These are phyloP conservation scores for Lizonia empirigonia DNA, from an alignment of 2,329 filamentous ascomycete species.

Conservation along the genomic window DNA sequence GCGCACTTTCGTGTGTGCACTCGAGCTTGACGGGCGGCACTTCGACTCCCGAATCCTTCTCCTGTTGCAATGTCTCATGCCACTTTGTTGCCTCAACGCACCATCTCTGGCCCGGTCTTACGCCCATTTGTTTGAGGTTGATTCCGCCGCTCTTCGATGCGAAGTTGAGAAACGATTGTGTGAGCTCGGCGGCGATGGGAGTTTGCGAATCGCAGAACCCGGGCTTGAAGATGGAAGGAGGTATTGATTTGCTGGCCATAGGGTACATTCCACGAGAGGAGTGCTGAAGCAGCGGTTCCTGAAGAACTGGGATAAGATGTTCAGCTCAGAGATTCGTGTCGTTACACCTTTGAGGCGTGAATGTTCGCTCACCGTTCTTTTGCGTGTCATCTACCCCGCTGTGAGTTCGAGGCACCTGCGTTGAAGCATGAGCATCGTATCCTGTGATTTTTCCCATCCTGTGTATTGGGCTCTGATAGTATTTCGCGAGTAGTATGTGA, in stretches of 20 bases:
- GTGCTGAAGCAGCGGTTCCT: conserved; percentile 18
- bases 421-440: conserved; percentile 11
- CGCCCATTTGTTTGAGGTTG: conserved; percentile 19
- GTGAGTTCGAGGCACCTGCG: conserved; percentile 11
- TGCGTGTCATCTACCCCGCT: conserved; percentile 11
- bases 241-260: conserved; percentile 21
- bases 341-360: background rate
- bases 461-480: background rate
- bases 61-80: conserved; percentile 15
- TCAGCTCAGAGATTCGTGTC: background rate
- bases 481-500: too few species aligned
- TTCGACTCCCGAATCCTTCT: conserved; percentile 9
- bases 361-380: conserved; percentile 9
- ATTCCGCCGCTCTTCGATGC: conserved; percentile 16
- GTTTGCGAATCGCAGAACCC: conserved; percentile 21
- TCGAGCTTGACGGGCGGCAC: conserved; percentile 18
- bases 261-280: conserved; percentile 20
- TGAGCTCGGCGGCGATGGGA: conserved; percentile 18
- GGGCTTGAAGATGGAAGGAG: conserved; percentile 12
- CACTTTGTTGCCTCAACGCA: conserved; percentile 18
- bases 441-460: conserved; percentile 13
- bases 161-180: conserved; percentile 20
- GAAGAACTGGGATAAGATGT: conserved; percentile 6
- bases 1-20: conserved; percentile 19
- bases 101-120: conserved; percentile 20